Base-by-base conservation (phyloP, 1,284 basidiomycete species). In the Coniferiporia sulphurascens region DNA sequence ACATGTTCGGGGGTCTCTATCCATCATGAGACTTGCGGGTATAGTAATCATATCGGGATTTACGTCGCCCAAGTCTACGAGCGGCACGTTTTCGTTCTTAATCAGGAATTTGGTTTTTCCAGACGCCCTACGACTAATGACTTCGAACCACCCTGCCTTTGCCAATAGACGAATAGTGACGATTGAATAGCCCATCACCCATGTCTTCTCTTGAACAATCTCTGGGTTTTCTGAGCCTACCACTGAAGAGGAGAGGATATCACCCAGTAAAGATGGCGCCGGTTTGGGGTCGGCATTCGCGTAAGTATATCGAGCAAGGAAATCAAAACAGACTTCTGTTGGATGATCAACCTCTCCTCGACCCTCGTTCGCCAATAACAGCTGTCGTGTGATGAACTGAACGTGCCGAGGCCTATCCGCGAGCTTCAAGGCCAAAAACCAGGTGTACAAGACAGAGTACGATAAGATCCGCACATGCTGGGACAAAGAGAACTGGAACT, bases 301-400 rank as follows among this genome's bases (percentile, higher is more conserved):
- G 69, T 96, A 98, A 0, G 96, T 91, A 71, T 97, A 98, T 15
- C 97, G 83, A 17, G 94, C 91, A 6, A 99, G 80, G 91, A 96
- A 99, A 72, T 99, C 97, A 69, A 99, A 96, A 71, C 94, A 97
- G 21, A 98, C 95, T 71, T 98, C 93, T 0, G 94, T 94, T 50
- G 91, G 88, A 65, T 93, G 93, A 69, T 98, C 95, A 1, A 97
- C 78, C 45, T 84, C 78, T 3, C 77, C 75, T 54, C 85, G 84
- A 21, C 84, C 87, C 62, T 93, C 90, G 12, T 96, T 95, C 10
- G 94, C 95, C 48, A 95, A 80, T 12, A 96, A 78, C 3, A 99
- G 80, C 64, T 95, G 91, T 7, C 90, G 83, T 0, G 90, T 89
- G 70, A 99, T 95, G 73, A 91, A 94, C 35, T 85, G 82, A 44